Evolutionary conservation across 2,329 filamentous ascomycete species (phyloP), one percentile per base, ranked within the genome.

Genomic region (Uncinocarpus reesii): DNA sequence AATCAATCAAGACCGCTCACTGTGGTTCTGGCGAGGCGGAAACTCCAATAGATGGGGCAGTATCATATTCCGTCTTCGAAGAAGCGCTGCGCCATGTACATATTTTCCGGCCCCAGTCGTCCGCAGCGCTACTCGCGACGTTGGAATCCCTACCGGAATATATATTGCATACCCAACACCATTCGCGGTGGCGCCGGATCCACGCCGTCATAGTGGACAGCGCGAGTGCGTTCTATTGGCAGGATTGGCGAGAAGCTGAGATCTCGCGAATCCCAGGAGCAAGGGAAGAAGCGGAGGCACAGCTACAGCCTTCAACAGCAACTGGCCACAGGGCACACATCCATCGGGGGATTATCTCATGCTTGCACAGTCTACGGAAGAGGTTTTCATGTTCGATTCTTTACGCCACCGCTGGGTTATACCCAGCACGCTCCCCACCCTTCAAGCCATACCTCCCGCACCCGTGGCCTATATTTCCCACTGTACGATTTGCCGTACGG

Each of bases 21-120:
- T 31, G 28, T 21, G 28, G 29, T 7, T 13, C n/a, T 10, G 28
- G 26, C 24, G 4, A 48, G 1, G 29, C 49, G 11, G 49, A 57
- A 5, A 15, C 13, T 26, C 48, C 40, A 29, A 35, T 53, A 49
- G 15, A 29, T 13, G 8, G 16, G 41, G 11, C 4, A 10, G 26
- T 15, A 15, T 42, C 20, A 21, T n/a, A 8, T 3, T 26, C 6
- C 42, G 20, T 44, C 4, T 11, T 77, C 11, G 51, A 55, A n/a
- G 55, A 55, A 18, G 62, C 68, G 3, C 63, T 83, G 0, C 57
- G 63, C 23, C 78, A 82, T 56, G 60, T 82, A 31, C 78, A 81
- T 58, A 65, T 82, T 52, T 76, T 80, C 62, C 71, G 65, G 2
- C 77, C 77, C 0, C 67, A 73, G 37, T 74, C 74, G 1, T 74